Conservation (phyloP, 352 stramenopile species). For the Blastocystis sp. region DNA sequence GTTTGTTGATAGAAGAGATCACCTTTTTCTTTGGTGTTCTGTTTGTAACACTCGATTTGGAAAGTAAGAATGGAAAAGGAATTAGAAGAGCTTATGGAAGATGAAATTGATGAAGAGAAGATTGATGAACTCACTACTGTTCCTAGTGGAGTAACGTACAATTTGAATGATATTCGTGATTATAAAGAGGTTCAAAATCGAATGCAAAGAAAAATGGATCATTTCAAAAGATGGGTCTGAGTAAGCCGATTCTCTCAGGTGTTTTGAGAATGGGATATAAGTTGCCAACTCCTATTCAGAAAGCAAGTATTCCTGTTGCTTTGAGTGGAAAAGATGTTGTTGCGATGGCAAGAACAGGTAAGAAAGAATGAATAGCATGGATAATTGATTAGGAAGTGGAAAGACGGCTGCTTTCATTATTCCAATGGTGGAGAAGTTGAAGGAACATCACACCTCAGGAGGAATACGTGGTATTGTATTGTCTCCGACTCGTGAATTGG, state of each 20-base stretch:
- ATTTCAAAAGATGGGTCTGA: slow-evolving; percentile 69
- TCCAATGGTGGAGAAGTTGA: slow-evolving; percentile 90
- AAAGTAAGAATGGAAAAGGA: slow-evolving; percentile 8
- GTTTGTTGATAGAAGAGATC: slow-evolving; percentile 15
- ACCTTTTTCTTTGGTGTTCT: not conserved
- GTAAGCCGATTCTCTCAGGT: slow-evolving; percentile 69
- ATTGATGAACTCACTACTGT: not conserved
- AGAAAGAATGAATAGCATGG: not conserved
- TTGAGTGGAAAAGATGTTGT: slow-evolving; percentile 90
- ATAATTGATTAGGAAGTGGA: slow-evolving; percentile 73
- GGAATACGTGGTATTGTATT: slow-evolving; percentile 77
- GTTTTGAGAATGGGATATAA: slow-evolving; percentile 88
- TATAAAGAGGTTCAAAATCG: not conserved
- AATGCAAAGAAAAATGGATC: not conserved
- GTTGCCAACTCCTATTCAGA: slow-evolving; percentile 94
- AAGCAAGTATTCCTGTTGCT: slow-evolving; percentile 89
- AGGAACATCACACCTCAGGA: slow-evolving; percentile 81
- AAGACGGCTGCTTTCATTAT: slow-evolving; percentile 97
- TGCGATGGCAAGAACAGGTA: slow-evolving; percentile 88
- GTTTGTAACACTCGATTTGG: not conserved
- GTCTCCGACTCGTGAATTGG: slow-evolving; percentile 93
- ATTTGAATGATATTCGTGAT: not conserved
- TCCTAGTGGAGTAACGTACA: not conserved
- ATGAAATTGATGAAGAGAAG: not conserved
- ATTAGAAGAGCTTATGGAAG: not conserved